Percentiles rank a stretch among this genome's conserved stretches.
Conservation (phyloP, 352 stramenopile genomes). For the Phytophthora litchii region DNA sequence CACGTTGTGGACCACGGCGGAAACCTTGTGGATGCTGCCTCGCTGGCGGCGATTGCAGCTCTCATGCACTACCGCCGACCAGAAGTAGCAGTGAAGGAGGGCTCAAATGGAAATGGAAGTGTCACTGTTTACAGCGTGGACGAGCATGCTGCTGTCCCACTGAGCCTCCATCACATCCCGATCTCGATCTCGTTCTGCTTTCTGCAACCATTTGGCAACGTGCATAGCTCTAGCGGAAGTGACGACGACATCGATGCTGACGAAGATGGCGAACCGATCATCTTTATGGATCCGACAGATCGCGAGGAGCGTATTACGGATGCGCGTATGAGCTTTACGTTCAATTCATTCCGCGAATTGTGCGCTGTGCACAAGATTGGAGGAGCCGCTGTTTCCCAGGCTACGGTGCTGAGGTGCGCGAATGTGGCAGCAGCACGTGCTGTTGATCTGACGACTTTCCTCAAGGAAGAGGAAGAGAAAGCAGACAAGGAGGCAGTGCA, state of each 20-base stretch:
- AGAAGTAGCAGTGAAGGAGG: conserved; percentile 77
- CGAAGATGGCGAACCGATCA: conserved; percentile 50
- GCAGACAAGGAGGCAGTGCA: conserved; percentile 74
- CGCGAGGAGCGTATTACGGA: conserved; percentile 91
- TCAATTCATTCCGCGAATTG: conserved; percentile 93
- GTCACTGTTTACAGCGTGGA: conserved; percentile 84
- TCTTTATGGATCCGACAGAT: conserved; percentile 91
- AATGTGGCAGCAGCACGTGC: conserved; percentile 82
- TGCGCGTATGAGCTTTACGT: conserved; percentile 87
- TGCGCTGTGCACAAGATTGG: conserved; percentile 92
- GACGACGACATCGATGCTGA: conserved; percentile 34
- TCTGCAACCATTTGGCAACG: conserved; percentile 41
- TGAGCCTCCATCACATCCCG: conserved; percentile 96
- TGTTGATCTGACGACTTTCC: conserved; percentile 71
- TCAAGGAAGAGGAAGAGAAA: conserved; percentile 80
- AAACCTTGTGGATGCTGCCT: conserved; percentile 92
- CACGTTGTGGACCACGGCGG: conserved; percentile 93
- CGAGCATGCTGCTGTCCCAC: conserved; percentile 90
- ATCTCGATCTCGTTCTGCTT: conserved; percentile 95
- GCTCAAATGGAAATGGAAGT: conserved; percentile 14
- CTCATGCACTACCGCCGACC: conserved; percentile 94
- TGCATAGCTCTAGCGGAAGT: conserved; percentile 9
- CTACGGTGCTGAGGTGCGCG: conserved; percentile 77
- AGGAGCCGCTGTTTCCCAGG: conserved; percentile 67
- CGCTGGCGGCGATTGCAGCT: conserved; percentile 93